Evolutionary conservation across 805 yeast genomes (phyloP), one percentile per base, ranked within the genome.

Genomic region (Lachancea mirantina): DNA sequence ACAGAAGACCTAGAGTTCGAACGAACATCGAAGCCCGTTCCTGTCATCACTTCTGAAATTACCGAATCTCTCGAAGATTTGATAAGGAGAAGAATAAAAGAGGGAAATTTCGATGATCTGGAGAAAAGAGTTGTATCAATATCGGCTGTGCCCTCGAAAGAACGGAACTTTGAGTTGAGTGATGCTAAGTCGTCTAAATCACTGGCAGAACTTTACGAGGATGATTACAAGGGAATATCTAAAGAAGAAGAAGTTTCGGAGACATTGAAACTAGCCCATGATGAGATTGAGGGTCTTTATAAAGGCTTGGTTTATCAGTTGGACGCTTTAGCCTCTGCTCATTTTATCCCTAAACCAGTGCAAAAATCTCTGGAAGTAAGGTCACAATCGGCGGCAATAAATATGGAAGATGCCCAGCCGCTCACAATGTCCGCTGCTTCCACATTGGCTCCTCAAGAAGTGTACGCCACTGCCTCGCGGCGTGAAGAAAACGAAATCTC

Each of bases 331-430:
- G 76, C 94, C 31, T 87, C 96, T n/a, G 94, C 96, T 42, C 94
- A 87, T 55, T 92, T 81, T 64, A 72, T 87, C 40, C 98, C 98
- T 32, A 84, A 81, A 58, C 95, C 95, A 11, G 76, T 83, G 23
- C 78, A 83, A 55, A 81, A 84, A 47, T 62, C 78, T 14, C 63
- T 89, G 41, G 87, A 83, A 37, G 78, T 92, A 51, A 84, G 81
- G 54, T 84, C 87, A 23, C 81, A 88, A 36, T 69, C 83, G 0
- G 78, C 95, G 4, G 72, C 95, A 2, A 79, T 92, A 30, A 52
- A 79, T 2, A 84, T 89, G 95, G 98, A 89, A 61, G 97, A 92
- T 52, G 92, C 96, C 1, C 96, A 87, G 62, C 98, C 98, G 30
- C 67, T 84, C 37, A 78, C 87, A 22, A 68, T 83, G 62, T 74